These are phyloP conservation scores for Naegleria lovaniensis DNA, from an alignment of 208 protist species.

Conservation along the genomic window DNA sequence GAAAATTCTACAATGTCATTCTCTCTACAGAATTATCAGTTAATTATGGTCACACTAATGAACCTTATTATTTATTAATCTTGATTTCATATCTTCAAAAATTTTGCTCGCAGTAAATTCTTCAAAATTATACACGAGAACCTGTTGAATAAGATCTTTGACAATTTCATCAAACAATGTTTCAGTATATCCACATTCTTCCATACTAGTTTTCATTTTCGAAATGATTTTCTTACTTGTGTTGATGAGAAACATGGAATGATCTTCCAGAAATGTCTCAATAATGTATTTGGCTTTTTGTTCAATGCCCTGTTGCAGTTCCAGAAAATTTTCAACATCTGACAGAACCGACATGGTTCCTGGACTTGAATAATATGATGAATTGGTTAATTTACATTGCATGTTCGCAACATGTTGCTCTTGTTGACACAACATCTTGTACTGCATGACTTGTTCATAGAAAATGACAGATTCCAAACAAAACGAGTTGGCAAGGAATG, in stretches of 20 bases:
- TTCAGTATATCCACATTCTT: neutral
- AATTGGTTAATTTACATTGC: neutral
- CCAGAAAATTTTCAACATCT: neutral
- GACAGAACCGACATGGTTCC: neutral
- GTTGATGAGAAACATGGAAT: neutral
- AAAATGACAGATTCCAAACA: neutral
- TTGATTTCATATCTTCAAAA: too few species aligned
- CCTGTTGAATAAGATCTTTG: neutral
- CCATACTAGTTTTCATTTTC: neutral
- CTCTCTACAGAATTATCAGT: too few species aligned
- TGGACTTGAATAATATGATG: neutral
- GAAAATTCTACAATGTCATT: too few species aligned
- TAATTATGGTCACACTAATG: too few species aligned
- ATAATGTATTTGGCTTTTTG: neutral
- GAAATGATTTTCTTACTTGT: neutral
- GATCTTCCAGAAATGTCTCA: neutral
- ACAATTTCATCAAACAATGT: neutral
- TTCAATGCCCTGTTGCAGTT: neutral
- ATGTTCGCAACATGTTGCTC: neutral
- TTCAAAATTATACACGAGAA: too few species aligned
- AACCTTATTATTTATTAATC: too few species aligned
- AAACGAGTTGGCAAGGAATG: neutral
- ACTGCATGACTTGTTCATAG: neutral
- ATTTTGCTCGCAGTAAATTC: too few species aligned
- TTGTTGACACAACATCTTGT: neutral